Evolutionary conservation across 78 protist genomes (phyloP).

Genomic region (Pigoraptor vietnamica): DNA sequence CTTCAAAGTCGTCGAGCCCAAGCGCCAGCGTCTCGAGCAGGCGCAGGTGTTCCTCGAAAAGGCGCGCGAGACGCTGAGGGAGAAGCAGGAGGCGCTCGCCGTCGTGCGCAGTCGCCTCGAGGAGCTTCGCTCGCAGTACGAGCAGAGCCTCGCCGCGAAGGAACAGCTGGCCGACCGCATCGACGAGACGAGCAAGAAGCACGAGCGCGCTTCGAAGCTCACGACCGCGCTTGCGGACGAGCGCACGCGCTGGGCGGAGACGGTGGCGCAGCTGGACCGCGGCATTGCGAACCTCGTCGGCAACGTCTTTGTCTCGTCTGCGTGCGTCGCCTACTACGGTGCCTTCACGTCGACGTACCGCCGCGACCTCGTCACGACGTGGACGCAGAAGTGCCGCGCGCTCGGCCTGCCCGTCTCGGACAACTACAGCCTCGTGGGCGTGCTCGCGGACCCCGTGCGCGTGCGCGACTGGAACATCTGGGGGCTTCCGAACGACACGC

Average conservation of each 20-base stretch:
- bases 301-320: constrained; percentile 64
- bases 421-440: background rate
- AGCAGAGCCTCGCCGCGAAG: constrained; percentile 18
- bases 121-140: constrained; percentile 38
- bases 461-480: constrained; percentile 56
- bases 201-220: constrained; percentile 68
- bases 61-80: constrained; percentile 29
- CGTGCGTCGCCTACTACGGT: constrained; percentile 74
- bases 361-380: background rate
- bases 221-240: constrained; percentile 74
- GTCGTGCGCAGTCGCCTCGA: constrained; percentile 42
- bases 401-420: constrained; percentile 18
- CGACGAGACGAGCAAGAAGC: constrained; percentile 21
- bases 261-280: constrained; percentile 13
- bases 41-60: constrained; percentile 48
- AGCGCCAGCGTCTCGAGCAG: constrained; percentile 30
- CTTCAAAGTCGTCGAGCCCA: constrained; percentile 68
- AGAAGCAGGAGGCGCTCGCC: constrained; percentile 27
- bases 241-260: constrained; percentile 62
- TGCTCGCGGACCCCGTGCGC: constrained; percentile 56
- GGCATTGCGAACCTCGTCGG: constrained; percentile 36
- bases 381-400: constrained; percentile 33
- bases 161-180: constrained; percentile 45
- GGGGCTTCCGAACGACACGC: constrained; percentile 79
- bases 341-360: constrained; percentile 69